These are phyloP conservation scores for Mycocentrospora acerina DNA, from an alignment of 2,329 filamentous ascomycete species.

Conservation along the genomic window DNA sequence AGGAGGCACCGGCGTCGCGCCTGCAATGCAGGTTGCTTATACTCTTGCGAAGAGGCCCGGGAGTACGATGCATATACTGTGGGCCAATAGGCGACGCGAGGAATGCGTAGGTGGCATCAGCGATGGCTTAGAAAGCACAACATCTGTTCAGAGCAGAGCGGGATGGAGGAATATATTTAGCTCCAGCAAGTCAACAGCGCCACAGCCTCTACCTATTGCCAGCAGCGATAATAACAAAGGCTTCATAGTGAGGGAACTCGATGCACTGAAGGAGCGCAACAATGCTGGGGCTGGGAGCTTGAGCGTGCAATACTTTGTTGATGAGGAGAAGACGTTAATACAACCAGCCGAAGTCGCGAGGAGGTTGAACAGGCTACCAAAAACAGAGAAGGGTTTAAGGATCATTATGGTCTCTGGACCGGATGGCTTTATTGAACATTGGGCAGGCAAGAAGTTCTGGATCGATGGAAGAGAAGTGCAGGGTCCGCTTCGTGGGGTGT, in stretches of 20 bases:
- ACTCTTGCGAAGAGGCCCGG: slow-evolving; percentile 55
- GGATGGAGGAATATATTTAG: slow-evolving; percentile 31
- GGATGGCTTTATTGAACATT: slow-evolving; percentile 80
- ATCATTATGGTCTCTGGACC: slow-evolving; percentile 87
- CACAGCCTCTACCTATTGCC: slow-evolving; percentile 5
- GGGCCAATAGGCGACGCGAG: slow-evolving; percentile 71
- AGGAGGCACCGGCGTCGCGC: slow-evolving; percentile 89
- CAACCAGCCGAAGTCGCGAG: slow-evolving; percentile 40
- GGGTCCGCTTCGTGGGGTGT: slow-evolving; percentile 69
- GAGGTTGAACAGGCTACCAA: slow-evolving; percentile 15
- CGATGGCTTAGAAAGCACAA: slow-evolving; percentile 39
- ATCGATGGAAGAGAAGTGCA: slow-evolving; percentile 70
- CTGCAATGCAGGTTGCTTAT: slow-evolving; percentile 78
- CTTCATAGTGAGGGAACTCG: slow-evolving; percentile 63
- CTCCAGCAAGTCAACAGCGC: slow-evolving; percentile 9
- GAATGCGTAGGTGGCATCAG: slow-evolving; percentile 66
- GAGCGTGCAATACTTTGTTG: slow-evolving; percentile 74
- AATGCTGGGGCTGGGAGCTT: slow-evolving; percentile 20
- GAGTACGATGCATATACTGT: slow-evolving; percentile 68
- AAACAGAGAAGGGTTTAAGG: slow-evolving; percentile 54
- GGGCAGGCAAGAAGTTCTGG: slow-evolving; percentile 81
- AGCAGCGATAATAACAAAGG: slow-evolving; percentile 33
- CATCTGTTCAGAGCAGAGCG: slow-evolving; percentile 8
- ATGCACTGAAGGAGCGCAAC: slow-evolving; percentile 55
- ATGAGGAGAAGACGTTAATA: slow-evolving; percentile 74